phyloP scores from a whole-genome alignment of 2,329 filamentous ascomycete species.

The Berkeleyomyces basicola region DNA sequence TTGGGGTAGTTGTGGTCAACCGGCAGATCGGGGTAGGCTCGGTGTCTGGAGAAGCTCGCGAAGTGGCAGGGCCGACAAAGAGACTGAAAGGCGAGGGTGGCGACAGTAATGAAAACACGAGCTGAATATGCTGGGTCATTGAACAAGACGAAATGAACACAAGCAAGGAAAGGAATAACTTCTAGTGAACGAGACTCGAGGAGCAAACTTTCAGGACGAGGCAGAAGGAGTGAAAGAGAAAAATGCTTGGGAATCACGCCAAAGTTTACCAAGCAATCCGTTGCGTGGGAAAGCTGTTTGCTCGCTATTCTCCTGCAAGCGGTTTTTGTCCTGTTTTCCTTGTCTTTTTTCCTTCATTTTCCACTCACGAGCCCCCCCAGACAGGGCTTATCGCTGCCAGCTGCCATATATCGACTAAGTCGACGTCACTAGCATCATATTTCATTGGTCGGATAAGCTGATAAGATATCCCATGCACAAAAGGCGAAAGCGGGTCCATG shows the following conservation, averaged over 20 bases:
- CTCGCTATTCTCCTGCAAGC: background rate
- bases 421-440: conserved; percentile 7
- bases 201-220: background rate
- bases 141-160: background rate
- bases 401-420: conserved; percentile 10
- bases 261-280: conserved; percentile 20
- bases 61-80: conserved; percentile 4
- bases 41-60: conserved; percentile 5
- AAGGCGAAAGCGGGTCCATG: conserved; percentile 2
- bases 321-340: conserved; percentile 9
- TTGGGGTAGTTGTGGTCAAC: background rate
- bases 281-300: conserved; percentile 13
- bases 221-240: background rate
- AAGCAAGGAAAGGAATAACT: background rate
- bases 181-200: background rate
- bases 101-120: conserved; percentile 15
- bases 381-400: background rate
- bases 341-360: background rate
- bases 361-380: background rate
- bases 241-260: background rate
- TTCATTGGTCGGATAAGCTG: conserved; percentile 12
- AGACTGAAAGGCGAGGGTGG: conserved; percentile 8
- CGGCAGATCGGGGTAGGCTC: conserved; percentile 3
- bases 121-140: background rate
- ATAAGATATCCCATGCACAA: background rate